Conservation (phyloP, 78 protist species). For the Mastigamoeba balamuthi region DNA sequence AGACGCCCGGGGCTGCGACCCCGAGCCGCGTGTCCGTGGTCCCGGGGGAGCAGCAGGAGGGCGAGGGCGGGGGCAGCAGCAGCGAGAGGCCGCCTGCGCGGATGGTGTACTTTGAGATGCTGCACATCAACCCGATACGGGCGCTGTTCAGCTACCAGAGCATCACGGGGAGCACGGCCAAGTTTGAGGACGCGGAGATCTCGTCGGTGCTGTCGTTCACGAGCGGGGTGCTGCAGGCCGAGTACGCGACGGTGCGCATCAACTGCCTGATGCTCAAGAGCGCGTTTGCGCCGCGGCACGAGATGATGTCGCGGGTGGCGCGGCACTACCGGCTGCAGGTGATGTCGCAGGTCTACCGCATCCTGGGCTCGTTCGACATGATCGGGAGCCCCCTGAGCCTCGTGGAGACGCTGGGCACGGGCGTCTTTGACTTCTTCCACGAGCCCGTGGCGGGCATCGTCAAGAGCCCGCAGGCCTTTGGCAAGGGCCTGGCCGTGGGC, state of each 20-base stretch:
- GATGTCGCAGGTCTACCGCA: constrained; percentile 37
- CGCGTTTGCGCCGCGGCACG: not conserved
- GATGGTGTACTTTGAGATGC: constrained; percentile 37
- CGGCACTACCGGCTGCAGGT: constrained; percentile 9
- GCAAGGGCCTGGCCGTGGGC: constrained; percentile 41
- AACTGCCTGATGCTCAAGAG: not conserved
- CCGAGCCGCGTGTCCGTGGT: too few species aligned
- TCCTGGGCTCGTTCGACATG: constrained; percentile 43
- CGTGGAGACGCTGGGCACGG: constrained; percentile 38
- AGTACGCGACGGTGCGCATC: not conserved
- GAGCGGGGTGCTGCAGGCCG: not conserved
- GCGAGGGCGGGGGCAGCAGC: too few species aligned
- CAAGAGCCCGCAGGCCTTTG: constrained; percentile 57
- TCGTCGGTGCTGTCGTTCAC: too few species aligned
- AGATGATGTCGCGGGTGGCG: constrained; percentile 9
- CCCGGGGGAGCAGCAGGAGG: too few species aligned
- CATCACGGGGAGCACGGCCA: too few species aligned
- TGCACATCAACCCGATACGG: constrained; percentile 36
- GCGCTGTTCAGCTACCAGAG: not conserved
- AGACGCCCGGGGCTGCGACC: too few species aligned
- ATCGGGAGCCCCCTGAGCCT: constrained; percentile 53
- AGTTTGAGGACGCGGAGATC: too few species aligned
- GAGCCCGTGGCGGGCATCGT: constrained; percentile 56
- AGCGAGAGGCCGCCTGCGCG: too few species aligned
- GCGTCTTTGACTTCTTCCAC: constrained; percentile 53